Percentiles rank a stretch among this genome's conserved stretches.
Conservation (phyloP, 208 protist genomes). For the Trypanosoma platydactyli region DNA sequence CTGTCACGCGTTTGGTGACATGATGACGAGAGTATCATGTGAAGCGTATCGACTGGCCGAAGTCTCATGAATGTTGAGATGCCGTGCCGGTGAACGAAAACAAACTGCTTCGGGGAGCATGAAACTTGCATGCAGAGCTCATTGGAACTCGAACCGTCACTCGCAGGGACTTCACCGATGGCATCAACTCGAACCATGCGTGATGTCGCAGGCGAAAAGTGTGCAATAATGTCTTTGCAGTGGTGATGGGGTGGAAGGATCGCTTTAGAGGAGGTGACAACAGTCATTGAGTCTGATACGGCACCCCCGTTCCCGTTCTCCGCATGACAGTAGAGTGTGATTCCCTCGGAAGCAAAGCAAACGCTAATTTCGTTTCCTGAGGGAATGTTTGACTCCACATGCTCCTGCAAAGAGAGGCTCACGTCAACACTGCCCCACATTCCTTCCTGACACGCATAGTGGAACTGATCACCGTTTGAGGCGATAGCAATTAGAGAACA, state of each 20-base stretch:
- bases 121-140: conserved; percentile 77
- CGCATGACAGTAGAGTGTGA: conserved; percentile 37
- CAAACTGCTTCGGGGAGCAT: conserved; percentile 51
- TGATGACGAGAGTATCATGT: conserved; percentile 67
- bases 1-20: conserved; percentile 45
- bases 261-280: conserved; percentile 53
- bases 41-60: conserved; percentile 83
- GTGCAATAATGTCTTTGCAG: conserved; percentile 62
- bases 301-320: conserved; percentile 31
- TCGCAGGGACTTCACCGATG: conserved; percentile 52
- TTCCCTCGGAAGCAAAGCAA: conserved; percentile 67
- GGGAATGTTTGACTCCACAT: conserved; percentile 51
- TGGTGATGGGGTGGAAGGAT: conserved; percentile 69
- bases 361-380: conserved; percentile 51
- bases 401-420: conserved; percentile 49
- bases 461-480: conserved; percentile 81
- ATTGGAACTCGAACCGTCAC: conserved; percentile 37
- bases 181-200: conserved; percentile 76
- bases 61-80: conserved; percentile 76
- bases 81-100: conserved; percentile 77
- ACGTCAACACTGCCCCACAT: conserved; percentile 35
- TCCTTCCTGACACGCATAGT: conserved; percentile 68
- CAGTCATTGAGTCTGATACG: conserved; percentile 52
- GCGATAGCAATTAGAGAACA: conserved; percentile 69
- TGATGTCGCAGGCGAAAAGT: conserved; percentile 50